Evolutionary conservation across 1,139 yeast genomes (phyloP).

Genomic region (Candida sanyaensis): DNA sequence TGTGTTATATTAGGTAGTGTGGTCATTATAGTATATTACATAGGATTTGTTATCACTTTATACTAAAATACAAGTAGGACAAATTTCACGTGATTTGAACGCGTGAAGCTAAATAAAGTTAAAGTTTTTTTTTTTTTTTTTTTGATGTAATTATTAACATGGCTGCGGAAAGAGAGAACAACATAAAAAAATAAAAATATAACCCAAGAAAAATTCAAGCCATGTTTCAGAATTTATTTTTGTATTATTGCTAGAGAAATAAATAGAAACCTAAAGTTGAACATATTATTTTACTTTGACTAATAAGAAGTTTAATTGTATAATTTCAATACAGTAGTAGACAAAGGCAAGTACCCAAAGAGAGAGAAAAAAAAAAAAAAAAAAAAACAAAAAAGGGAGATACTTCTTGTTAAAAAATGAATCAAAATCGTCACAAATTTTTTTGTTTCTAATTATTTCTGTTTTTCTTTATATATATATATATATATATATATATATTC

Average conservation of each 20-base stretch:
- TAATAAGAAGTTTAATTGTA: too few species aligned
- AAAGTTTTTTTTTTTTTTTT: neutral
- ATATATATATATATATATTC: too few species aligned
- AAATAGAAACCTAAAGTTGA: neutral
- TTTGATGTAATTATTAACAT: slow-evolving; percentile 4
- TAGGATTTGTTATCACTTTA: slow-evolving; percentile 19
- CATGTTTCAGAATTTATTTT: slow-evolving; percentile 1
- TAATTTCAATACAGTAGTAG: too few species aligned
- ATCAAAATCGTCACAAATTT: too few species aligned
- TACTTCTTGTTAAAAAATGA: too few species aligned
- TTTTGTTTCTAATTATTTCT: too few species aligned
- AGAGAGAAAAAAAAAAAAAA: neutral
- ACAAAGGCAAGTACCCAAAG: too few species aligned
- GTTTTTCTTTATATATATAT: too few species aligned
- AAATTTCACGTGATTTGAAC: too few species aligned
- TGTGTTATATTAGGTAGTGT: slow-evolving; percentile 16
- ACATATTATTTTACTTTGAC: neutral
- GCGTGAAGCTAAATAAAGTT: too few species aligned
- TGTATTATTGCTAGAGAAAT: neutral
- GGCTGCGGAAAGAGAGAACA: slow-evolving; percentile 1
- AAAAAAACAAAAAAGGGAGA: neutral
- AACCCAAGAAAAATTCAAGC: neutral
- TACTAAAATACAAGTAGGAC: slow-evolving; percentile 1
- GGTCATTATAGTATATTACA: slow-evolving; percentile 21
- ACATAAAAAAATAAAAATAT: neutral